Conservation (phyloP, 768 basidiomycete species). For the Lactarius akahatsu region DNA sequence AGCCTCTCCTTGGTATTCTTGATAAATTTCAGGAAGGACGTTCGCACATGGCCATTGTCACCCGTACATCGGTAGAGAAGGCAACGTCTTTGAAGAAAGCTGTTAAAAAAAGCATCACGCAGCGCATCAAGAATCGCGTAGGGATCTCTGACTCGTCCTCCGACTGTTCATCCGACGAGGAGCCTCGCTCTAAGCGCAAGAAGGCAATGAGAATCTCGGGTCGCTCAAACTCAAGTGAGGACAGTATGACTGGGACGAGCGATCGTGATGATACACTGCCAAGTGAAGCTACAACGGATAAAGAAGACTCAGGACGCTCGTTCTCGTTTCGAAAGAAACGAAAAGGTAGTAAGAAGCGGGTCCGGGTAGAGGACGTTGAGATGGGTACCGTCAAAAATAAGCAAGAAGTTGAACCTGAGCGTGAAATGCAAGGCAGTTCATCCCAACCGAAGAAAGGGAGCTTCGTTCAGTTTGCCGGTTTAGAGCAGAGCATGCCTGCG, state of each 20-base stretch:
- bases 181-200: constrained; percentile 29
- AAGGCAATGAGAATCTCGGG: constrained; percentile 21
- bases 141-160: constrained; percentile 50
- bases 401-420: constrained; percentile 34
- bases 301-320: constrained; percentile 25
- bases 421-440: constrained; percentile 16
- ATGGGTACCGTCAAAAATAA: constrained; percentile 34
- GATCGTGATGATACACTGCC: constrained; percentile 32
- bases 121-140: constrained; percentile 72
- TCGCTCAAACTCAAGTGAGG: constrained; percentile 14
- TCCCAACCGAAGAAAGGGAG: constrained; percentile 28
- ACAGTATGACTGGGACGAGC: constrained; percentile 24
- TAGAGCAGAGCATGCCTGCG: constrained; percentile 84
- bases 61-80: constrained; percentile 39
- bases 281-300: constrained; percentile 28
- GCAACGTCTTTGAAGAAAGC: constrained; percentile 81
- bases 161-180: constrained; percentile 48
- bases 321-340: constrained; percentile 31
- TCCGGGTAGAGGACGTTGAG: constrained; percentile 32
- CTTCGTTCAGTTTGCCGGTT: constrained; percentile 36
- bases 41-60: constrained; percentile 88
- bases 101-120: constrained; percentile 76
- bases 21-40: constrained; percentile 89
- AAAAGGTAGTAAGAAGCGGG: constrained; percentile 29
- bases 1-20: constrained; percentile 78